Percentiles rank a stretch among this genome's conserved stretches.
Evolutionary conservation across 495 filamentous ascomycete genomes (phyloP).

Genomic region (Talaromyces proteolyticus): DNA sequence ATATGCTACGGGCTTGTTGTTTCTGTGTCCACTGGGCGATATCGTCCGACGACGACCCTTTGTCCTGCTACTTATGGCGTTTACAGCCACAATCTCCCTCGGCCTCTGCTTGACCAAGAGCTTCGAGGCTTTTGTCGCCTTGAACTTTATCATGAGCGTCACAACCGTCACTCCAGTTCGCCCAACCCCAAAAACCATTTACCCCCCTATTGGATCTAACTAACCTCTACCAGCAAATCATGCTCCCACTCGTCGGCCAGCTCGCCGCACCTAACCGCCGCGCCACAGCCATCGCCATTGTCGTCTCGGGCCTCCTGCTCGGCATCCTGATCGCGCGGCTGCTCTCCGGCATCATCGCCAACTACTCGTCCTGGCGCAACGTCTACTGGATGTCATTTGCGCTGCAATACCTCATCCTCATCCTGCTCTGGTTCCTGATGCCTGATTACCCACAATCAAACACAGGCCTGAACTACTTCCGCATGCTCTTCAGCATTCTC

Average conservation of each 20-base stretch:
- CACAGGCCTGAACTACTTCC: constrained; percentile 51
- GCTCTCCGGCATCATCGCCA: constrained; percentile 67
- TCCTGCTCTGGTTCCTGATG: constrained; percentile 65
- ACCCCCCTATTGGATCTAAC: no score
- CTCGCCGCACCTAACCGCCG: constrained; percentile 65
- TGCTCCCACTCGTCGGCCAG: constrained; percentile 80
- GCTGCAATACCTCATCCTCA: constrained; percentile 63
- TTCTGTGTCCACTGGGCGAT: constrained; percentile 76
- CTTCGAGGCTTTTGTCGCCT: constrained; percentile 56
- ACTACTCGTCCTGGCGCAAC: constrained; percentile 65
- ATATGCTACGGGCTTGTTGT: constrained; percentile 67
- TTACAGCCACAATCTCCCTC: constrained; percentile 63
- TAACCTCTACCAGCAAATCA: no score
- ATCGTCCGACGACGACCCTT: constrained; percentile 64
- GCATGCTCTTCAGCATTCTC: constrained; percentile 59
- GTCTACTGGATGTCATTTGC: constrained; percentile 79
- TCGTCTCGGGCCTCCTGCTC: constrained; percentile 71
- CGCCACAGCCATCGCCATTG: constrained; percentile 62
- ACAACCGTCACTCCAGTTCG: constrained; percentile 70
- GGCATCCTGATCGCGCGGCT: constrained; percentile 74
- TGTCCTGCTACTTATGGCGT: constrained; percentile 57
- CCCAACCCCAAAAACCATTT: no score
- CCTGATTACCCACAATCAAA: constrained; percentile 77
- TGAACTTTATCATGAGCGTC: constrained; percentile 66
- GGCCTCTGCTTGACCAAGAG: constrained; percentile 63